phyloP scores from a whole-genome alignment of 768 basidiomycete genomes.

The Porphyrellus cyaneotinctus region DNA sequence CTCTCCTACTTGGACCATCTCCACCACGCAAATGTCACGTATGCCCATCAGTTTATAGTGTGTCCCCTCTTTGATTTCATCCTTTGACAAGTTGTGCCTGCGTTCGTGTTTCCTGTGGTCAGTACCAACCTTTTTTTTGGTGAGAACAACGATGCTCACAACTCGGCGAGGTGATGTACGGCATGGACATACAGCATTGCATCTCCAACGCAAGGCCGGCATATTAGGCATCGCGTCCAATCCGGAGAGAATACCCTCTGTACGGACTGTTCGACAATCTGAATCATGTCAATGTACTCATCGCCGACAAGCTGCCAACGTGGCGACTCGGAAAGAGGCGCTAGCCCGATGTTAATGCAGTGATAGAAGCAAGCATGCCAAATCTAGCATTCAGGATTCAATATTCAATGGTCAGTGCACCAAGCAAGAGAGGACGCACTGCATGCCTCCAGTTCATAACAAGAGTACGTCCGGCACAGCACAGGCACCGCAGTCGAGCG shows the following conservation, averaged over 20 bases:
- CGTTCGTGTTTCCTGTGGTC: neutral
- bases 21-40: neutral
- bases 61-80: neutral
- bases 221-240: conserved; percentile 9
- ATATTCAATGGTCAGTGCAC: neutral
- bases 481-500: conserved; percentile 8
- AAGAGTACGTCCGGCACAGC: neutral
- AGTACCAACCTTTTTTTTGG: neutral
- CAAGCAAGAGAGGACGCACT: neutral
- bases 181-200: neutral
- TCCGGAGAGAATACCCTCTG: neutral
- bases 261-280: conserved; percentile 1
- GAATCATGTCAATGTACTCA: conserved; percentile 5
- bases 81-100: conserved; percentile 3
- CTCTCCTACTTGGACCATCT: neutral
- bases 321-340: neutral
- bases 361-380: conserved; percentile 9
- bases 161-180: neutral
- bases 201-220: conserved; percentile 6
- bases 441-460: conserved; percentile 14
- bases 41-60: conserved; percentile 2
- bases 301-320: conserved; percentile 12
- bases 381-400: conserved; percentile 1
- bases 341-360: neutral
- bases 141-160: neutral